These are phyloP conservation scores for Aureobasidium sp. DNA, from an alignment of 2,329 filamentous ascomycete genomes.

Conservation along the genomic window DNA sequence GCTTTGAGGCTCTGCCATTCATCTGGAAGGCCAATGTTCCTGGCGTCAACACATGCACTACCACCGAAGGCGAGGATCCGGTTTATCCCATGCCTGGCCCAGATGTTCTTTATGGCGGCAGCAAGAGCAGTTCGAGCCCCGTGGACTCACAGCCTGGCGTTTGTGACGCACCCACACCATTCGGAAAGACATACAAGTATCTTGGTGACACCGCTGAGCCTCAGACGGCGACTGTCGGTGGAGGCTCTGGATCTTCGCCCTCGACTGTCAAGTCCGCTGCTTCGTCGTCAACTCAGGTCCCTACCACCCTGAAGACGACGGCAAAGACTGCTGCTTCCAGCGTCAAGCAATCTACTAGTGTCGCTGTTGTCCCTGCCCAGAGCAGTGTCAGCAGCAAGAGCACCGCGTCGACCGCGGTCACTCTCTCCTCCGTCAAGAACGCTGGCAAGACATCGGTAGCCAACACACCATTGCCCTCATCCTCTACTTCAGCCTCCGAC, in stretches of 20 bases:
- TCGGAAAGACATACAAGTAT: conserved; percentile 22
- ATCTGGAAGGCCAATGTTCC: conserved; percentile 38
- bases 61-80: conserved; percentile 29
- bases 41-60: conserved; percentile 33
- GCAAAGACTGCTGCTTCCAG: conserved; percentile 1
- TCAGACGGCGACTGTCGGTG: neutral
- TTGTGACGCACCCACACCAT: conserved; percentile 26
- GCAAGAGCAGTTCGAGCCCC: conserved; percentile 23
- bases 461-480: conserved; percentile 5
- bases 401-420: neutral
- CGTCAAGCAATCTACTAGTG: neutral
- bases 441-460: neutral
- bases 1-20: conserved; percentile 27
- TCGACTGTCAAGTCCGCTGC: conserved; percentile 5
- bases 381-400: neutral
- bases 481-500: neutral
- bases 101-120: conserved; percentile 32
- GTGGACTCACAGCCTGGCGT: conserved; percentile 18
- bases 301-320: neutral
- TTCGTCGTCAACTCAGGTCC: neutral
- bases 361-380: neutral
- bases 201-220: neutral
- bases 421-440: neutral
- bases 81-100: conserved; percentile 36
- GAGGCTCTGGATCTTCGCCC: neutral